Evolutionary conservation across 2,329 filamentous ascomycete genomes (phyloP).

Genomic region (Arthrinium puccinioides): DNA sequence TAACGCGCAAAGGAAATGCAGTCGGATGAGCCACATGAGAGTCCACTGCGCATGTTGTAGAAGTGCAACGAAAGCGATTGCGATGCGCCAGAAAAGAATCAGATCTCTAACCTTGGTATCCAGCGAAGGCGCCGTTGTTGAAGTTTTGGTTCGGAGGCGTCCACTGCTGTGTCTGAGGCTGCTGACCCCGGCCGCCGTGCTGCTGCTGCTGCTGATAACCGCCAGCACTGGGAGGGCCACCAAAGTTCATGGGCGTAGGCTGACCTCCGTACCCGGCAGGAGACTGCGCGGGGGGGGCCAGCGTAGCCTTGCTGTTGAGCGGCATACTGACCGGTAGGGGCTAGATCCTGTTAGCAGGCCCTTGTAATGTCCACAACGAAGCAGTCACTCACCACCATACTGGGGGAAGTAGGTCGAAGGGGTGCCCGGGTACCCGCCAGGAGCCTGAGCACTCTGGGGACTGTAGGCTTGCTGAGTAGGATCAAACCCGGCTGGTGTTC

Average conservation of each 20-base stretch:
- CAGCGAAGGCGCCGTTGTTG: conserved; percentile 54
- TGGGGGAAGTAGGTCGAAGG: conserved; percentile 85
- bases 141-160: conserved; percentile 48
- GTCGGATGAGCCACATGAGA: too few relatives aligned
- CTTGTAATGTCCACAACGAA: conserved; percentile 48
- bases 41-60: too few relatives aligned
- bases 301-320: conserved; percentile 63
- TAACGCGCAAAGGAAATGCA: not conserved
- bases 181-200: conserved; percentile 49
- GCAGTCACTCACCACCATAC: conserved; percentile 64
- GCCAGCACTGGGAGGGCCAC: conserved; percentile 66
- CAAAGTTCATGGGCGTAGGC: conserved; percentile 56
- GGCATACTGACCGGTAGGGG: conserved; percentile 51
- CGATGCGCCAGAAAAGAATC: conserved; percentile 2
- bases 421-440: conserved; percentile 66
- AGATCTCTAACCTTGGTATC: conserved; percentile 49
- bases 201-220: conserved; percentile 77
- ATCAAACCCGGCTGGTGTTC: conserved; percentile 59
- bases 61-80: conserved; percentile 12
- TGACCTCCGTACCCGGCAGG: conserved; percentile 57
- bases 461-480: conserved; percentile 65
- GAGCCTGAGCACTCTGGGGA: conserved; percentile 67
- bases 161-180: conserved; percentile 50
- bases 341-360: conserved; percentile 30
- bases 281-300: conserved; percentile 52